Evolutionary conservation across 2,329 filamentous ascomycete species (phyloP).

Genomic region (Blastomyces silverae): DNA sequence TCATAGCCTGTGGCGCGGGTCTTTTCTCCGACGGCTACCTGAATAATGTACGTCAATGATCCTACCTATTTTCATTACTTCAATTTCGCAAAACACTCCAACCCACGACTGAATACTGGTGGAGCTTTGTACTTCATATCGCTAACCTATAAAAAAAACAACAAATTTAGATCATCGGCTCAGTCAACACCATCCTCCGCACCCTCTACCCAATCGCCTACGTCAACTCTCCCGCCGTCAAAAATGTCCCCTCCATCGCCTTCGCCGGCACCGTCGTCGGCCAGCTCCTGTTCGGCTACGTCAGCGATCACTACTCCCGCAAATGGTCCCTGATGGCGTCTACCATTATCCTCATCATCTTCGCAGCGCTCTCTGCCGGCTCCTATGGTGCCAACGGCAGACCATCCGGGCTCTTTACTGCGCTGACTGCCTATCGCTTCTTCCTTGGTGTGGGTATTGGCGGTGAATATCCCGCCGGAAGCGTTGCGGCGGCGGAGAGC

Average conservation of each 20-base stretch:
- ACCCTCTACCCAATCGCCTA: slow-evolving; percentile 65
- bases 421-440: slow-evolving; percentile 76
- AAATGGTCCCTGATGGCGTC: slow-evolving; percentile 74
- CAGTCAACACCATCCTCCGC: slow-evolving; percentile 69
- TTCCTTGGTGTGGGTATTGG: slow-evolving; percentile 74
- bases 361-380: slow-evolving; percentile 70
- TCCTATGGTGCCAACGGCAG: slow-evolving; percentile 68
- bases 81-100: background rate
- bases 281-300: slow-evolving; percentile 29
- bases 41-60: slow-evolving; percentile 58
- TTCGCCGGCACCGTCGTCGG: slow-evolving; percentile 40
- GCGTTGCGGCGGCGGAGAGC: slow-evolving; percentile 75
- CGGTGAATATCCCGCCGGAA: slow-evolving; percentile 55
- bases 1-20: slow-evolving; percentile 81
- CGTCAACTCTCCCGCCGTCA: slow-evolving; percentile 58
- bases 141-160: slow-evolving; percentile 6
- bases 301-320: slow-evolving; percentile 73
- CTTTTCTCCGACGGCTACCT: slow-evolving; percentile 89
- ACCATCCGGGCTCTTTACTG: slow-evolving; percentile 64
- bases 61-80: background rate
- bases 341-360: slow-evolving; percentile 76
- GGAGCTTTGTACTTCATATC: background rate
- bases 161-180: slow-evolving; percentile 63
- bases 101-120: background rate
- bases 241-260: slow-evolving; percentile 72